Conservation (phyloP, 1,139 yeast species). For the Nakaseomyces delphensis region DNA sequence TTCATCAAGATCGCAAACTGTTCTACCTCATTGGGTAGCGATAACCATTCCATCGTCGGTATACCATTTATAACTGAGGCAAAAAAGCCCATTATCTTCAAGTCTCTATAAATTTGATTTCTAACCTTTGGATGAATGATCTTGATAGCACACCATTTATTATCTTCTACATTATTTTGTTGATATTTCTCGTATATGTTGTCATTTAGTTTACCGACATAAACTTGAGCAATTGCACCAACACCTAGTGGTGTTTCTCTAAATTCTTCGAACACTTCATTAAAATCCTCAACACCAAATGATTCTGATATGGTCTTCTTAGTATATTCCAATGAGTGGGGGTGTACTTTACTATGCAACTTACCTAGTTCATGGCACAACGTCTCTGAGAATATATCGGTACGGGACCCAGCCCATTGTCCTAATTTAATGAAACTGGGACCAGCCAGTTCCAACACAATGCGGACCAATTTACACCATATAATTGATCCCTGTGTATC, state of each 20-base stretch:
- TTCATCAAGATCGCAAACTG: conserved; percentile 82
- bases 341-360: conserved; percentile 73
- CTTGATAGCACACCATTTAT: conserved; percentile 75
- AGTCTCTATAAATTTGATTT: conserved; percentile 63
- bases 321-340: conserved; percentile 62
- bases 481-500: conserved; percentile 52
- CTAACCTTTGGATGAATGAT: conserved; percentile 86
- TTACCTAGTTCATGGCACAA: conserved; percentile 70
- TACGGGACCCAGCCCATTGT: conserved; percentile 99
- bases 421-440: conserved; percentile 93
- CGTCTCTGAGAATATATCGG: conserved; percentile 78
- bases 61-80: conserved; percentile 59
- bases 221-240: conserved; percentile 97
- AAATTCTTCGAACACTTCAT: conserved; percentile 77
- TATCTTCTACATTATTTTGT: conserved; percentile 24
- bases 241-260: conserved; percentile 74
- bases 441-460: conserved; percentile 77
- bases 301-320: conserved; percentile 49
- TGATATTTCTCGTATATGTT: conserved; percentile 35
- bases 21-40: conserved; percentile 87
- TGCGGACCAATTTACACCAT: conserved; percentile 64
- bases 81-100: conserved; percentile 72
- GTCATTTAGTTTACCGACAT: conserved; percentile 56
- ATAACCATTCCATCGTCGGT: conserved; percentile 97
- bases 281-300: conserved; percentile 45